Evolutionary conservation across 2,329 filamentous ascomycete genomes (phyloP), one percentile per base, ranked within the genome.

Genomic region (Arthrobotrys sinensis): DNA sequence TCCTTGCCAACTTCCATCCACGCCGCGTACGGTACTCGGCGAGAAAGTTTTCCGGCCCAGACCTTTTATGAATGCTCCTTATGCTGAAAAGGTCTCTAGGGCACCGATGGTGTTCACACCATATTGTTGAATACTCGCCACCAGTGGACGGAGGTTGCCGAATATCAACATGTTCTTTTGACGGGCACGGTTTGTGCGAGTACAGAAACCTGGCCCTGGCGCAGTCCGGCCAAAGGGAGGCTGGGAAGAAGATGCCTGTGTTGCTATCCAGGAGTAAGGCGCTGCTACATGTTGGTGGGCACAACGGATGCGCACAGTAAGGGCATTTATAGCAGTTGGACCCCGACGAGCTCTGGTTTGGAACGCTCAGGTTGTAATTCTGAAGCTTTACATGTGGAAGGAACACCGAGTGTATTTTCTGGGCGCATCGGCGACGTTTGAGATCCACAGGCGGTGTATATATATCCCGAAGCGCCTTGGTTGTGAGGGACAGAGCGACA

Each of bases 101-200:
- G n/a, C 70, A 75, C n/a, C 70, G 52, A 24, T 75, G 70, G 21
- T 75, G 70, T 21, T 67, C 34, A 24, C 70, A 75, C 70, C 70
- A 75, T 36, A 75, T 45, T 3, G 70, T 75, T 10, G 70, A 67
- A 19, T 75, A 75, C 12, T 40, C 32, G 8, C 32, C 55, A 19
- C 55, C 55, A 6, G 36, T 60, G 19, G 55, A 60, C 12, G 60
- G 60, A n/a, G 45, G 60, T 14, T 34, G 43, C 8, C 60, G 40
- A 21, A 24, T 38, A 14, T 46, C 28, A 28, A 34, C 45, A 21
- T 60, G 45, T 64, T 64, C 40, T 19, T 46, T 46, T 7, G 43
- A 48, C 19, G 55, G 55, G 12, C 4, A 34, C 4, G 55, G 55
- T 19, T 64, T 46, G n/a, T 46, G 40, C 7, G 60, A 8, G 43